Evolutionary conservation across 345 rosid genomes (phyloP).

Genomic region (Cardamine chenopodiifolia): DNA sequence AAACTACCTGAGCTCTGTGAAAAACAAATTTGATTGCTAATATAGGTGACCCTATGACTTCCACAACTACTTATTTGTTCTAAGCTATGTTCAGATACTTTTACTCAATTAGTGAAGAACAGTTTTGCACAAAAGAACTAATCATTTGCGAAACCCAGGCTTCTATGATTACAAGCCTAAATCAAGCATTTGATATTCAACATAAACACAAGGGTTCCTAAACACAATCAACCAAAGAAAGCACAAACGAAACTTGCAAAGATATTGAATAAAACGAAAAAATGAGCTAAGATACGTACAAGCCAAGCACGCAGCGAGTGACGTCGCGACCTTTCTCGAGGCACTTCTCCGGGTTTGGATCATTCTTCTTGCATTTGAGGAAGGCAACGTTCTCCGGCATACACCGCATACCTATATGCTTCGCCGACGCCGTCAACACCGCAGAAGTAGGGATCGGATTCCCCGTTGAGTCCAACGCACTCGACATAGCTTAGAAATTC

Average conservation of each 20-base stretch:
- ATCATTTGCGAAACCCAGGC: not conserved
- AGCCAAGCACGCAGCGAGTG: slow-evolving; percentile 90
- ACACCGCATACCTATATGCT: slow-evolving; percentile 76
- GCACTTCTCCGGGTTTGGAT: slow-evolving; percentile 97
- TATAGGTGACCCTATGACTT: not conserved
- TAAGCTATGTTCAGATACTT: not conserved
- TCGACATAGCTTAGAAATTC: slow-evolving; percentile 56
- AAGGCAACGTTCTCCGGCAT: slow-evolving; percentile 76
- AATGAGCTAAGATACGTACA: slow-evolving; percentile 51
- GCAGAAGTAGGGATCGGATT: slow-evolving; percentile 95
- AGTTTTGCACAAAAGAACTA: not conserved
- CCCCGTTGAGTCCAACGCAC: slow-evolving; percentile 68
- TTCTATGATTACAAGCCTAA: not conserved
- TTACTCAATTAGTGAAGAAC: not conserved
- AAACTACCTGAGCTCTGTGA: not conserved
- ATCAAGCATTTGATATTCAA: not conserved
- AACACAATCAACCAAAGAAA: not conserved
- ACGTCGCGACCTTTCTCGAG: slow-evolving; percentile 93
- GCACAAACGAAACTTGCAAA: slow-evolving; percentile 6
- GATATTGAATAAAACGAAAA: not conserved
- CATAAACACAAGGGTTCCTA: not conserved
- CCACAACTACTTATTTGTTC: not conserved
- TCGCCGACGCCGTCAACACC: slow-evolving; percentile 84
- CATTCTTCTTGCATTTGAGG: slow-evolving; percentile 95
- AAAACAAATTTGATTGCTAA: not conserved